Base-by-base conservation (phyloP, 2,329 filamentous ascomycete species). In the Calonectria ilicicola region DNA sequence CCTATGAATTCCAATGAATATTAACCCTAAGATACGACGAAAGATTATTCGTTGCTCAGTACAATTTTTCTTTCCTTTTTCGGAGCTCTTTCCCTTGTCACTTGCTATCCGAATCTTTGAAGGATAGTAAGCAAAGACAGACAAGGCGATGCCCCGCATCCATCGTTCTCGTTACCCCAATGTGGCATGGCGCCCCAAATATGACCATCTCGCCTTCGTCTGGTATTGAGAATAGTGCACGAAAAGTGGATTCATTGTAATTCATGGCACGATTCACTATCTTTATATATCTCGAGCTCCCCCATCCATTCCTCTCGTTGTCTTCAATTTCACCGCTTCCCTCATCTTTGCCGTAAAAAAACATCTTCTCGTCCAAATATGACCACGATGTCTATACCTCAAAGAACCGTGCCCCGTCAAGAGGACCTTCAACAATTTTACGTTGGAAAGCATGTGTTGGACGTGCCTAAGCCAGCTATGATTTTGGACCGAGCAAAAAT, bases 401-500 rank as follows among this genome's bases (percentile, higher is more conserved):
- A 81, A 27, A 51, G 78, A 9, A 63, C 19, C 1, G 44, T 51
- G 1, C 77, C 79, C 4, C 40, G 63, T 0, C 1, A 65, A 0
- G 67, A 80, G 0, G 69, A 75, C 0, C 46, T 82, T 3, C 65
- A 73, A 1, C n/a, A 75, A 4, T 80, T 77, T 1, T 82, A 82
- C 5, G 42, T 83, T 0, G 80, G 81, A 5, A 81, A 77, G 15
- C 53, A 51, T n/a, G 74, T 82, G 0, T 14, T 70, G 0, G 65
- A 80, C 6, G 74, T 92, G 0, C 87, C 88, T 8, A 89, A 89
- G 3, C 92, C 92, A 0, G 88, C 89, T 0, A 85, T 86, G 0
- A 82, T 93, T 4, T 79, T 93, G 0, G 91, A 93, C 73, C 79
- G 83, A 15, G 87, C 89, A 1, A 87, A 89, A 3, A 83, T 91